Evolutionary conservation across 2,329 filamentous ascomycete genomes (phyloP), one percentile per base, ranked within the genome.

Genomic region (Domatiomyces catenatus): DNA sequence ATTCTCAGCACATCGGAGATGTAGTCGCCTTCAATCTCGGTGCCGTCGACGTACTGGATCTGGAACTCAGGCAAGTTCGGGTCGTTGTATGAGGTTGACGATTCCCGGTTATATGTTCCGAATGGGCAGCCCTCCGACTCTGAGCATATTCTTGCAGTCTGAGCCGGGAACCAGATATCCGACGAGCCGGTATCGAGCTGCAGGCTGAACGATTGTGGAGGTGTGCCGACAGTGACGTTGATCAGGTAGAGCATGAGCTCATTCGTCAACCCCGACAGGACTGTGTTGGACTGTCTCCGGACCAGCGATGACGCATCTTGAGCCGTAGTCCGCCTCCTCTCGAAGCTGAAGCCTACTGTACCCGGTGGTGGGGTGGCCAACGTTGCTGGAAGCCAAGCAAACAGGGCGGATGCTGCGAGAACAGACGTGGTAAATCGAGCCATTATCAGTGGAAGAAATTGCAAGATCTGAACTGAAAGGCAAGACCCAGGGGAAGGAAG

Each of bases 141-240:
- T 26, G 49, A 32, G 49, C 60, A 62, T 26, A 57, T 51, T n/a
- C 56, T 48, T 32, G 60, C 56, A 20, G 57, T 44, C 42, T 47
- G 48, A 3, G 59, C 52, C 4, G 58, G 57, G 43, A 83, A 75
- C 80, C 80, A 83, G 19, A 83, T 67, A 60, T 84, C 81, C 58
- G 78, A 82, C 65, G 79, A 83, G 47, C 81, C 81, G 5, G 81
- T 84, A 63, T 84, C 81, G 49, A 84, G 62, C 57, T 81, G 77
- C 53, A 83, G 67, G 17, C 72, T 71, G 44, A 84, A 58, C 1
- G 64, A 57, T 60, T 81, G 78, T 8, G 74, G 61, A 10, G 81
- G 81, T 2, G 79, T 83, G 47, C 81, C 81, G 46, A 84, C 57
- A 5, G 77, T 73, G 46, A 70, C 74, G 62, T 83, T 83, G 58